Base-by-base conservation (phyloP, 805 yeast genomes). In the Trichomonascus vanleenenianus region DNA sequence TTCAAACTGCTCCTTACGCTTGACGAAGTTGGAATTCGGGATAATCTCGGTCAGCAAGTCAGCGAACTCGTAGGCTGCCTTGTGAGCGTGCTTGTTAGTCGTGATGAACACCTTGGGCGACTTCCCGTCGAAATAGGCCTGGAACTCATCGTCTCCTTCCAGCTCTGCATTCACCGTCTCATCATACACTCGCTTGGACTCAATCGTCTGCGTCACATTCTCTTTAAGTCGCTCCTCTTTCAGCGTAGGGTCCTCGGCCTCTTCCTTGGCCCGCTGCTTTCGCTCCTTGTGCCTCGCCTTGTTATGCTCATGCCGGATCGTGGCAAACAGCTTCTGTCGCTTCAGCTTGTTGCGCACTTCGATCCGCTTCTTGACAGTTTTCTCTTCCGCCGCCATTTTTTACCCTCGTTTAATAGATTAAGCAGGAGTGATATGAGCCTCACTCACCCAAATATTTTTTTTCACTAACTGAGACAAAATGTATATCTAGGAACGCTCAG, bases 41-140 rank as follows among this genome's bases (percentile, higher is more conserved):
- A 93, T 65, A 32, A 89, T 74, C 52, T 88, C 96, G 67, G 85
- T 76, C 53, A 93, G 68, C 46, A 83, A 73, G 51, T 89, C 93
- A 7, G 96, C 89, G 68, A 93, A 88, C 58, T 84, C 89, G 62
- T 87, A 89, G 0, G 96, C 97, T 34, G 77, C 76, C 59, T 85
- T 85, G 56, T 79, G 81, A 12, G 97, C 96, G 55, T 79, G 73
- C 34, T 85, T 85, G 64, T 81, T 87, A 6, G 98, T 93, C 6
- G 98, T 93, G 45, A 93, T 68, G 46, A 93, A 71, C 39, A 93
- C 84, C 63, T 93, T 93, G 39, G 98, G 97, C 43, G 81, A 79
- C 50, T 71, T 62, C 38, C 73, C 72, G 18, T 68, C 67, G 58
- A 83, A 83, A 58, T 80, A 80, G 27, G 65, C 61, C 32, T 71